Base-by-base conservation (phyloP, 2,329 filamentous ascomycete genomes). In the Neobulgaria alba region DNA sequence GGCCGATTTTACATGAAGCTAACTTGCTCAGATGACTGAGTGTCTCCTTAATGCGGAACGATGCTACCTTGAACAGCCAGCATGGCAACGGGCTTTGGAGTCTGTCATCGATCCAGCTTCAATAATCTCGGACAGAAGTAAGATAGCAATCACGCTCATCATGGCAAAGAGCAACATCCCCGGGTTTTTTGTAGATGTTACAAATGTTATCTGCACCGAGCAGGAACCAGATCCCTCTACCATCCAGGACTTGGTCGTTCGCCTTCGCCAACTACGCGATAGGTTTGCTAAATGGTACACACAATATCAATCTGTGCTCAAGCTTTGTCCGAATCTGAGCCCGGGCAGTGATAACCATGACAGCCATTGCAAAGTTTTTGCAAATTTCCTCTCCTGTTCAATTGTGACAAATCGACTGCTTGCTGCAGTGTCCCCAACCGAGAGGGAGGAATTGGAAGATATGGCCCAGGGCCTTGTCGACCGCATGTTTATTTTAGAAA, bases 151-250 rank as follows among this genome's bases (percentile, higher is more conserved):
- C n/a, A 20, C 36, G 2, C 38, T 57, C 9, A 44, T 55, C 12
- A 50, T 53, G 39, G 37, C 47, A 7, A 57, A 57, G 36, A 41
- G 42, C 14, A 44, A 46, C 15, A 48, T 57, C n/a, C 47, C 54
- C 3, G 50, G 49, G 10, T 55, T 56, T 20, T 63, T 60, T 33
- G 44, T 59, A 14, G 60, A 61, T 21, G 45, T 53, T 3, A 55
- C 52, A 7, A 39, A 45, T 5, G 36, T 49, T 7, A 38, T 53
- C 10, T 50, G 42, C 26, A 21, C 31, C 16, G 21, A 41, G 15
- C 23, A 35, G 21, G 3, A 16, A 26, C 31, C 36, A 4, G 8
- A 36, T n/a, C 4, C 17, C 3, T 31, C 39, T 3, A 19, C 29
- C 45, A 33, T 50, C 16, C 15, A 40, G 12, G 21, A 23, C 20